Base-by-base conservation (phyloP, 169 alveolate species). In the Plasmodium gallinaceum region DNA sequence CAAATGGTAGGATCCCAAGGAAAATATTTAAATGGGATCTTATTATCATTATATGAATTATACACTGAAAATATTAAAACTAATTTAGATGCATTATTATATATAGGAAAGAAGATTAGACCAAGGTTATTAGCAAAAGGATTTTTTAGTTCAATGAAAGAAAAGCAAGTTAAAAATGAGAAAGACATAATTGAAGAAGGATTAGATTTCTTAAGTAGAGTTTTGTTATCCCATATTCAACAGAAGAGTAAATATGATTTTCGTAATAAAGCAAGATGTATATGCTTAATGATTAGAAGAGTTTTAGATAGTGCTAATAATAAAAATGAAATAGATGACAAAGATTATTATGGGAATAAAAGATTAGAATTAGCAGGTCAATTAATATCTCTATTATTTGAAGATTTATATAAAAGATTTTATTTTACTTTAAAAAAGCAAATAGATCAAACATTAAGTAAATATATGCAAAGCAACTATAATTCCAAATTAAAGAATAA, bases 341-440 rank as follows among this genome's bases (percentile, higher is more conserved):
- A 98, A 90, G 99, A 99, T 92, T 99, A 99, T 93, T 99, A 98
- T 94, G 99, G 99, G 39, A 99, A 99, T 94, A 99, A 99, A 95
- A 96, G 99, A 88, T 95, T 99, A 76, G 99, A 98, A 95, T 94
- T 98, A 58, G 99, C 99, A 6, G 99, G 99, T 2, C 98, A 97
- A 93, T 93, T 99, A 80, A 95, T 99, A n/a, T 96, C 99, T 5
- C 95, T 99, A 48, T 93, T 98, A 52, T 98, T 99, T 92, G 99
- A 99, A 95, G 96, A 94, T 70, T 73, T 94, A n/a, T 94, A 89
- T 62, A 94, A 94, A 69, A 83, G 90, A 32, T 95, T 95, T 88
- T 66, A 94, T 58, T 73, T 85, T 45, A 93, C 96, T 32, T 92
- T 97, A 22, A 95, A 96, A 90, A 97, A 95, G 71, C 96, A 96